Conservation (phyloP, 176 grass and related monocot species). For the Triticum turgidum region DNA sequence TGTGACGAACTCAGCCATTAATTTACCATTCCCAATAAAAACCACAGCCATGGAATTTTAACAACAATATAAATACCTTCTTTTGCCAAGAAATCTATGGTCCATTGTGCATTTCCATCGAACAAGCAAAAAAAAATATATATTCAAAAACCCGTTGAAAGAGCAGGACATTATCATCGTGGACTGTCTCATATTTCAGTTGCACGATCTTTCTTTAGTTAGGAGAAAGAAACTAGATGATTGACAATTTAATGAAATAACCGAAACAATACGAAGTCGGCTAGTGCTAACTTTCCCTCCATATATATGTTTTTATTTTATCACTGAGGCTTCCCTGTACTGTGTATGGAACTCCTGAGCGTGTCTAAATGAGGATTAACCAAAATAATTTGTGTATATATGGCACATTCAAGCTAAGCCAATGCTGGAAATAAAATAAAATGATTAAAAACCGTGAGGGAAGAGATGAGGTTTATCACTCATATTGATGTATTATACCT, state of each 20-base stretch:
- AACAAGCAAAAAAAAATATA: neutral
- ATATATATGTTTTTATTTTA: neutral
- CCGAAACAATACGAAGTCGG: neutral
- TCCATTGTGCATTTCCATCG: neutral
- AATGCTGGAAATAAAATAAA: neutral
- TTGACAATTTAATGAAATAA: neutral
- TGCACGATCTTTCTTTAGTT: no score
- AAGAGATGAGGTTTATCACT: neutral
- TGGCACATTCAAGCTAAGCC: neutral
- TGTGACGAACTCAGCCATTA: neutral
- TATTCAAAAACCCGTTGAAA: neutral
- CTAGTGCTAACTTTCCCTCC: neutral
- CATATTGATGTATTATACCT: constrained; percentile 54
- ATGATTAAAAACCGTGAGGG: neutral
- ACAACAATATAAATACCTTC: neutral
- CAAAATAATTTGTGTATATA: neutral
- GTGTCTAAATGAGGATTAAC: neutral
- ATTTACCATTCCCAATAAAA: neutral
- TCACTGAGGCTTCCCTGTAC: neutral
- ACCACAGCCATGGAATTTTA: neutral
- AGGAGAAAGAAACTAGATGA: neutral
- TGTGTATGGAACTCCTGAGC: neutral
- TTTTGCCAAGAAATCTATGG: neutral
- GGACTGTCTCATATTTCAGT: neutral
- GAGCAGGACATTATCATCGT: neutral